Evolutionary conservation across 768 basidiomycete species (phyloP), one percentile per base, ranked within the genome.

Genomic region (Boletus pseudo-olivaceus): DNA sequence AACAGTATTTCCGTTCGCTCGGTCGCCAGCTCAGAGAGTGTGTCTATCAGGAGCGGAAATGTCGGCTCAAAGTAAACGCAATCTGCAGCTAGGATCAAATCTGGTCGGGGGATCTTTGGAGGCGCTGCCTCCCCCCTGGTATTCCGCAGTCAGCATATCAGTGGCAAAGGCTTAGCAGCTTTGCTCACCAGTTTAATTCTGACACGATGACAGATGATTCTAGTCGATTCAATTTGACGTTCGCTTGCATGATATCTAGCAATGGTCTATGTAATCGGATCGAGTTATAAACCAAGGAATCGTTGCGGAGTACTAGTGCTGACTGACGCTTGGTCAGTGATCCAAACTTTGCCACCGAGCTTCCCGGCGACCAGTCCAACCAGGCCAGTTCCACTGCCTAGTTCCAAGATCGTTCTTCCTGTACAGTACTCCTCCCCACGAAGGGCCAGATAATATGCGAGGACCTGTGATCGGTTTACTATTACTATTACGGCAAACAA

Each of bases 31-130:
- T 86, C 81, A 33, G 74, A 77, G 32, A 98, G 76, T 0, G 93
- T 95, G 58, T 85, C 71, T 2, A 94, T 88, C 1, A 98, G 81
- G 12, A 94, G 79, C 8, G 93, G 88, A 63, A 97, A 98, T 0
- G 91, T 85, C 12, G 93, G 91, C 71, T 97, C 94, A 59, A 92
- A 93, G 73, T 98, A 98, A 9, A 98, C 93, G 61, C 94, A 98
- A 65, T 98, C 94, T 1, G 94, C 94, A 2, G 90, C 92, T 5
- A 98, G 80, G 54, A 98, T 79, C 26, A 96, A 49, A 63, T 90
- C 83, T 7, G 85, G 80, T 14, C 70, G 74, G 40, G 73, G 82
- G 63, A 73, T 74, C 39, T 60, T 57, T 9, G 61, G 29, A 9
- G 87, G 82, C 33, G 85, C 62, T 1, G 78, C 70, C 17, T 77